A percentile compares a stretch with the other conserved stretches of the same genome.
phyloP scores from a whole-genome alignment of 2,329 filamentous ascomycete species.

The Ascochyta koolunga region DNA sequence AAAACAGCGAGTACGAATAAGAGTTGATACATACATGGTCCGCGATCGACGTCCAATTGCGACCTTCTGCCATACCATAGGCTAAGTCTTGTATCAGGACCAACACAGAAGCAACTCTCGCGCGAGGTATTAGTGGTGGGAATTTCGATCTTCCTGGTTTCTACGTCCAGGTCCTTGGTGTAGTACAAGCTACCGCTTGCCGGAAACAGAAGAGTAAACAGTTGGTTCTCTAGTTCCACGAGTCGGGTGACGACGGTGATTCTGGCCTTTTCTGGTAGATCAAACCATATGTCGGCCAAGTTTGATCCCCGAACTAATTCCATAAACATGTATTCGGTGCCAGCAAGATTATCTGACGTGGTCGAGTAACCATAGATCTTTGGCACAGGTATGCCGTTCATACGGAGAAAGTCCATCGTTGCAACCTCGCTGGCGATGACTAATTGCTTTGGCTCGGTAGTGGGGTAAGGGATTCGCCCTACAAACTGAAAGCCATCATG shows the following conservation, averaged over 20 bases:
- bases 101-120: slow-evolving; percentile 38
- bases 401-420: slow-evolving; percentile 44
- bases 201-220: slow-evolving; percentile 36
- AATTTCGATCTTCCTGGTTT: slow-evolving; percentile 21
- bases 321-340: slow-evolving; percentile 50
- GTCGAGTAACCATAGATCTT: slow-evolving; percentile 46
- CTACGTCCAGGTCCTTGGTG: slow-evolving; percentile 19
- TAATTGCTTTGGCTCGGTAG: slow-evolving; percentile 29
- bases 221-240: slow-evolving; percentile 35
- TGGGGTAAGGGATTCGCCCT: slow-evolving; percentile 32
- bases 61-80: slow-evolving; percentile 41
- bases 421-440: slow-evolving; percentile 49
- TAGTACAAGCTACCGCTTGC: slow-evolving; percentile 45
- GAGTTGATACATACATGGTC: slow-evolving; percentile 39
- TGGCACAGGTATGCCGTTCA: slow-evolving; percentile 45
- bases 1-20: not conserved
- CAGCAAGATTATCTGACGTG: slow-evolving; percentile 46
- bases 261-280: slow-evolving; percentile 28
- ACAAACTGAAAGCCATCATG: slow-evolving; percentile 34
- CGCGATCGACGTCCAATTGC: slow-evolving; percentile 33
- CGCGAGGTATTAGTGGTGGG: slow-evolving; percentile 11
- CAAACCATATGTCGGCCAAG: slow-evolving; percentile 43
- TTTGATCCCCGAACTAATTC: slow-evolving; percentile 44
- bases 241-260: slow-evolving; percentile 32
- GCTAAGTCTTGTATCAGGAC: slow-evolving; percentile 34